Conservation (phyloP, 1,139 yeast species). For the Debaryomycetaceae sp. region DNA sequence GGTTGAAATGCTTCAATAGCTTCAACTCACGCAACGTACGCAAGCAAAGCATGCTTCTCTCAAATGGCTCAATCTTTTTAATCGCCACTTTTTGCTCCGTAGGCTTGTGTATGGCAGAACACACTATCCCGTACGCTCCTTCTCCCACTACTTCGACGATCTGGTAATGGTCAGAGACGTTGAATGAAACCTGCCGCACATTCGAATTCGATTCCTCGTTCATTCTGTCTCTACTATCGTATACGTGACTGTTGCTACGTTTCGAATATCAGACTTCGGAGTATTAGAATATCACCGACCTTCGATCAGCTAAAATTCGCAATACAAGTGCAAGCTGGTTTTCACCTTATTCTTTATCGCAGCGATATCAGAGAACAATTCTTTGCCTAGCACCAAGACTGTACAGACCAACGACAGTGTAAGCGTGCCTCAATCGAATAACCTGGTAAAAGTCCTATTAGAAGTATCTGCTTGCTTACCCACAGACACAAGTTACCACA, state of each 20-base stretch:
- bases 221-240: background rate
- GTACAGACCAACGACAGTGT: background rate
- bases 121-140: constrained; percentile 98
- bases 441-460: background rate
- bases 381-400: background rate
- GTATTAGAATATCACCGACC: too few species aligned
- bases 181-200: constrained; percentile 62
- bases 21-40: constrained; percentile 89
- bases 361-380: background rate
- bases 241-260: too few species aligned
- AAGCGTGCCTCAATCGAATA: background rate
- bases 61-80: constrained; percentile 92
- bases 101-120: constrained; percentile 88
- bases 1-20: constrained; percentile 79
- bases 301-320: too few species aligned
- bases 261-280: too few species aligned
- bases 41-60: constrained; percentile 84
- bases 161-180: constrained; percentile 84
- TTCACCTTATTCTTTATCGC: too few species aligned
- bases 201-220: constrained; percentile 6
- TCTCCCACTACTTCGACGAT: constrained; percentile 86
- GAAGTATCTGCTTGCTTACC: too few species aligned
- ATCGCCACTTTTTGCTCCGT: constrained; percentile 90
- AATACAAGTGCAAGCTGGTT: too few species aligned
- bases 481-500: too few species aligned